Percentiles rank a stretch among this genome's conserved stretches.
These are phyloP conservation scores for Neltuma alba DNA, from an alignment of 306 rosid species.

Conservation along the genomic window DNA sequence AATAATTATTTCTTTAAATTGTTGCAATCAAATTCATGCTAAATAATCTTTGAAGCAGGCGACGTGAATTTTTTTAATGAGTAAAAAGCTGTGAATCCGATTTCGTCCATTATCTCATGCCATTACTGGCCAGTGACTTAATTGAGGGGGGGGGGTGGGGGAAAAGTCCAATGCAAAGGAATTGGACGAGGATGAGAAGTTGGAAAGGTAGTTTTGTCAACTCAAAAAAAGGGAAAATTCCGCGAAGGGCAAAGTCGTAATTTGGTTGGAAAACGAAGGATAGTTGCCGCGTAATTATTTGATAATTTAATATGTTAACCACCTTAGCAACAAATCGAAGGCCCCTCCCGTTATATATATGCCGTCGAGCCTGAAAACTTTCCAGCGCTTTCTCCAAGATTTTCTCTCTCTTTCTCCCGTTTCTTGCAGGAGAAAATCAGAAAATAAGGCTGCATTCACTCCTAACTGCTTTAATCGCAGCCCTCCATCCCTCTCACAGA, in stretches of 20 bases:
- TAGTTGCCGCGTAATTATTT: slow-evolving; percentile 49
- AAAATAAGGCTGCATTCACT: neutral
- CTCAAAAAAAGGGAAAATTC: neutral
- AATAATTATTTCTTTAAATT: too few relatives aligned
- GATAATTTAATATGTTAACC: neutral
- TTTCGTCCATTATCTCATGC: too few relatives aligned
- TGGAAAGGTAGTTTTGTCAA: neutral
- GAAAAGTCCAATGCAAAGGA: too few relatives aligned
- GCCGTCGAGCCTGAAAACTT: slow-evolving; percentile 18
- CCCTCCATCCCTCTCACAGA: neutral
- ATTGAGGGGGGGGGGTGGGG: too few relatives aligned
- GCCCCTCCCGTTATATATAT: slow-evolving; percentile 21
- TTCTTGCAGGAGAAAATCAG: slow-evolving; percentile 11
- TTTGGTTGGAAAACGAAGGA: neutral
- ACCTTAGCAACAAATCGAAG: neutral
- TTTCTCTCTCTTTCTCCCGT: slow-evolving; percentile 27
- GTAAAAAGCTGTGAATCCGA: too few relatives aligned
- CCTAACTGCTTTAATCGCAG: neutral
- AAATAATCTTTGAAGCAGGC: too few relatives aligned
- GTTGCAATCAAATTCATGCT: too few relatives aligned
- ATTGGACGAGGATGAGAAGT: neutral
- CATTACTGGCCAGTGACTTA: too few relatives aligned
- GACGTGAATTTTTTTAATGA: too few relatives aligned
- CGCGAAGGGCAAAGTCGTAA: slow-evolving; percentile 15
- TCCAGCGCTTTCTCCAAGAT: neutral